These are phyloP conservation scores for Fusarium robinianum DNA, from an alignment of 2,329 filamentous ascomycete genomes.

Conservation along the genomic window DNA sequence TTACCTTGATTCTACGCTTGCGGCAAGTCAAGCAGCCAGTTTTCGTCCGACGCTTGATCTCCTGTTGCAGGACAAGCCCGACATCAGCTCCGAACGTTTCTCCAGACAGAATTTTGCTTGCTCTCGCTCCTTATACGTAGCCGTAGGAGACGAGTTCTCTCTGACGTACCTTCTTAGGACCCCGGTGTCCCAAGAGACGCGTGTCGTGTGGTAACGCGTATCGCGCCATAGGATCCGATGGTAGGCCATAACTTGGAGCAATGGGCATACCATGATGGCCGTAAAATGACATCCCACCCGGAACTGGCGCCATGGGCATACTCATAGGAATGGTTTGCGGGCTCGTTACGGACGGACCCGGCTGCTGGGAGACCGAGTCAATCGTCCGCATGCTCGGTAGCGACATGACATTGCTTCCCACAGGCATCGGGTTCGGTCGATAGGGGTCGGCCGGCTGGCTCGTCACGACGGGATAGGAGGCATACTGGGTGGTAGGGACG, in stretches of 20 bases:
- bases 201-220: slow-evolving; percentile 56
- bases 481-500: slow-evolving; percentile 38
- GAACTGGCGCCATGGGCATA: slow-evolving; percentile 37
- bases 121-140: too few species aligned
- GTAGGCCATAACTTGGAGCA: slow-evolving; percentile 47
- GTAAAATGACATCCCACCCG: slow-evolving; percentile 50
- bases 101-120: slow-evolving; percentile 3
- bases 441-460: slow-evolving; percentile 38
- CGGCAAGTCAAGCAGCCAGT: slow-evolving; percentile 67
- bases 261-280: slow-evolving; percentile 44
- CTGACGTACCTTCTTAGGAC: slow-evolving; percentile 60
- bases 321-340: slow-evolving; percentile 45
- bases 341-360: slow-evolving; percentile 39
- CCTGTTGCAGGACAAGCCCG: slow-evolving; percentile 44
- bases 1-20: slow-evolving; percentile 65
- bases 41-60: slow-evolving; percentile 66
- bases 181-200: slow-evolving; percentile 52
- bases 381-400: slow-evolving; percentile 50
- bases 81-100: slow-evolving; percentile 22
- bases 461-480: slow-evolving; percentile 38
- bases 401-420: slow-evolving; percentile 40
- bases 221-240: slow-evolving; percentile 49
- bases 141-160: slow-evolving; percentile 4
- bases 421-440: slow-evolving; percentile 35
- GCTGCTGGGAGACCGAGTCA: slow-evolving; percentile 41